Conservation (phyloP, 2,329 filamentous ascomycete species). For the Didymella sp. region DNA sequence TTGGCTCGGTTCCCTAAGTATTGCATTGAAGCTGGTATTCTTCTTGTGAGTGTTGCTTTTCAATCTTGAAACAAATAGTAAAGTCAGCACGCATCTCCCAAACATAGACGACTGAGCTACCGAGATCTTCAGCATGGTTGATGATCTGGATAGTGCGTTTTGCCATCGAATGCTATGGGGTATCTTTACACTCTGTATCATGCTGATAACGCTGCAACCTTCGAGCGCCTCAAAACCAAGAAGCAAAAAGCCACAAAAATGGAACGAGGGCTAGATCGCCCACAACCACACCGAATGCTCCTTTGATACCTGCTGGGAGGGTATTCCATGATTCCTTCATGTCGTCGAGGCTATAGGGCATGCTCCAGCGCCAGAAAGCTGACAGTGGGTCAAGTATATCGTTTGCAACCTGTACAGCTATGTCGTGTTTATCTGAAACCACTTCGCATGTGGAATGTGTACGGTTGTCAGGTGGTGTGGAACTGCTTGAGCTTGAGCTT, state of each 20-base stretch:
- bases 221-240: background rate
- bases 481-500: background rate
- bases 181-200: conserved; percentile 4
- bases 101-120: too few relatives aligned
- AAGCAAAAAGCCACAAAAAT: background rate
- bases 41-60: too few relatives aligned
- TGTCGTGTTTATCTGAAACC: background rate
- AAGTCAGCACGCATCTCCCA: too few relatives aligned
- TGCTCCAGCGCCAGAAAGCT: background rate
- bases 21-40: too few relatives aligned
- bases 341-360: background rate
- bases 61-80: too few relatives aligned
- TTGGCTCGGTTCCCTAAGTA: too few relatives aligned
- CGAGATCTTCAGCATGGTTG: background rate
- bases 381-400: background rate
- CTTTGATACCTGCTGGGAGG: background rate
- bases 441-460: background rate
- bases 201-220: background rate
- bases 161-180: conserved; percentile 7
- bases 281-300: background rate
- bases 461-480: background rate
- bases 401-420: background rate
- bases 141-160: background rate
- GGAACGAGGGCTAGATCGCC: background rate
- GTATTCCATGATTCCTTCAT: background rate